Conservation (phyloP, 768 basidiomycete species). For the Serendipita indica region DNA sequence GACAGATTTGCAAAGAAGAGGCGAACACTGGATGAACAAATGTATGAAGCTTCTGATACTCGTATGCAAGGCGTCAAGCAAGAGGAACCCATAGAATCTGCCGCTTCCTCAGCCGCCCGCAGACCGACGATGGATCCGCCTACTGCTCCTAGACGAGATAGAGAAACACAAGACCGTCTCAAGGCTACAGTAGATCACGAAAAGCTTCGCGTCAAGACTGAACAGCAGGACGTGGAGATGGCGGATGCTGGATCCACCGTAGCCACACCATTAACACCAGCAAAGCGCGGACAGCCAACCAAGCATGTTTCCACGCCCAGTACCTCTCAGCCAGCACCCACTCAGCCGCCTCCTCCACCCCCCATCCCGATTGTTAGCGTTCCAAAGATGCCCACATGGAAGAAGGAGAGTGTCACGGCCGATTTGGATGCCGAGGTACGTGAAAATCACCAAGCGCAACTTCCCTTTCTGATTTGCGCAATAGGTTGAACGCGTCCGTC, state of each 20-base stretch:
- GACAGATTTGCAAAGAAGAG: neutral
- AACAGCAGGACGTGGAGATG: neutral
- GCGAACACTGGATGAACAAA: neutral
- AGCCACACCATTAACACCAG: neutral
- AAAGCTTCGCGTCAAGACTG: neutral
- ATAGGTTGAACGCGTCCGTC: constrained; percentile 5
- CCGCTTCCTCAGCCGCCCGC: neutral
- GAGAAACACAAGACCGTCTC: neutral
- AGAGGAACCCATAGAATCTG: neutral
- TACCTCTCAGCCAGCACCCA: neutral
- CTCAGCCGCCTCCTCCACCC: neutral
- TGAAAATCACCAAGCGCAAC: neutral
- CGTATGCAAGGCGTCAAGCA: constrained; percentile 2
- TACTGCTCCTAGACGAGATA: neutral
- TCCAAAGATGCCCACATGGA: neutral
- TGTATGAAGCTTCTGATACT: neutral
- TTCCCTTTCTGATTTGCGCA: neutral
- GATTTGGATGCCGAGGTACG: constrained; percentile 6
- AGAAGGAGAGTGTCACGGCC: constrained; percentile 5
- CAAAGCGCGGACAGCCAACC: neutral
- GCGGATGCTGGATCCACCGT: neutral
- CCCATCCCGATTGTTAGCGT: neutral
- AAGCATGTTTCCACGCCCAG: neutral
- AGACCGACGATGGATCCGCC: neutral
- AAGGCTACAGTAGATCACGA: neutral